Evolutionary conservation across 495 filamentous ascomycete species (phyloP), one percentile per base, ranked within the genome.

Genomic region (Elaphomyces granulatus): DNA sequence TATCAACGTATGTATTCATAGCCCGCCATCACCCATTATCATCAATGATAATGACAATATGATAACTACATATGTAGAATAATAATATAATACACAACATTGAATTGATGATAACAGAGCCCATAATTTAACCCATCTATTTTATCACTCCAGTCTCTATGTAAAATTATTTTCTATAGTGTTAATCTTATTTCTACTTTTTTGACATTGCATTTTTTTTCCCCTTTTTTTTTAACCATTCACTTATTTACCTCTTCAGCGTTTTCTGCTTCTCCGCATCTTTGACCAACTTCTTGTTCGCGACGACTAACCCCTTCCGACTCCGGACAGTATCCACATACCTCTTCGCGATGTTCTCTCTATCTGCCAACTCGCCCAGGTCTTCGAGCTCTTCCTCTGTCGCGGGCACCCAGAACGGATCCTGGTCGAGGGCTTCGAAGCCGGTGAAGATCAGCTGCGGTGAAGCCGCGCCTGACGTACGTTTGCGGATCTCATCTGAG

Each of bases 181-280:
- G n/a, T n/a, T n/a, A n/a, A n/a, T n/a, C n/a, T n/a, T n/a, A n/a
- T n/a, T n/a, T n/a, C n/a, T n/a, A n/a, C n/a, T n/a, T n/a, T n/a
- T n/a, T n/a, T n/a, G n/a, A n/a, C n/a, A n/a, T n/a, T n/a, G n/a
- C n/a, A n/a, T n/a, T n/a, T n/a, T n/a, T n/a, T n/a, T n/a, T n/a
- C n/a, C n/a, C n/a, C n/a, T n/a, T n/a, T n/a, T n/a, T n/a, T n/a
- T n/a, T n/a, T n/a, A n/a, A n/a, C n/a, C n/a, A n/a, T n/a, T n/a
- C n/a, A n/a, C n/a, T n/a, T n/a, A n/a, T n/a, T n/a, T 72, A 96
- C 67, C 84, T 73, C 77, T 98, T 98, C 61, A 98, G 55, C 17
- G 85, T 96, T 80, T 94, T 96, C 71, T 96, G 90, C 75, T 96
- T 96, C 75, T 94, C 85, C 16, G 87, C 90, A 73, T 86, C 79